Evolutionary conservation across 108 stramenopile genomes (phyloP), one percentile per base, ranked within the genome.

Genomic region (Nannochloropsis granulata): DNA sequence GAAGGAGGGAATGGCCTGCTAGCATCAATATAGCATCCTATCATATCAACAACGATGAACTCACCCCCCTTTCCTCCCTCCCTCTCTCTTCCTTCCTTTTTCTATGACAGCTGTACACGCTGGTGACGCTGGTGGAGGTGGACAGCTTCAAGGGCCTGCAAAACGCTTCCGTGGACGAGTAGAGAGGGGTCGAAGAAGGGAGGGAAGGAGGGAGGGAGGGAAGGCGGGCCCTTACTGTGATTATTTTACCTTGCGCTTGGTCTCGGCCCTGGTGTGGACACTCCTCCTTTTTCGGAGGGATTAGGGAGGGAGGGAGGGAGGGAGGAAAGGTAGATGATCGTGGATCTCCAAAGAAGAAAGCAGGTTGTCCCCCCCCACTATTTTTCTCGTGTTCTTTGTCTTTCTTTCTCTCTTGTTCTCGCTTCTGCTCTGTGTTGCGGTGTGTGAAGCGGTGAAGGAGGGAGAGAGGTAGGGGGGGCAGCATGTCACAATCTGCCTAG

Each of bases 71-170:
- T 82, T 42, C 26, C 23, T 1, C 25, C 13, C 45, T 43, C 16
- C 12, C 42, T 24, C 45, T 21, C 23, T 23, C 26, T 45, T 21
- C 8, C 45, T n/a, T 34, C 82, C 82, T 34, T 3, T 82, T 42
- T 82, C 21, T 79, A 8, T 2, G 13, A 13, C 80, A 96, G 91
- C 93, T 99, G 82, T 99, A 97, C 96, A 98, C 98, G 82, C 92
- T 96, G 83, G 97, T 96, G 78, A 94, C 97, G 89, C 91, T 94
- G 79, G 96, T 99, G 43, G 91, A 94, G 84, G 96, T 97, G 83
- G 92, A 88, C 80, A 44, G 43, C 87, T 96, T 97, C 94, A 96
- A 96, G 92, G 97, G 96, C 83, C 93, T 97, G 86, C 93, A 94
- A 88, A 99, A 71, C n/a, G n/a, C 56, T n/a, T 71, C 56, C 21